Conservation (phyloP, 495 filamentous ascomycete species). For the Aspergillus affinis region DNA sequence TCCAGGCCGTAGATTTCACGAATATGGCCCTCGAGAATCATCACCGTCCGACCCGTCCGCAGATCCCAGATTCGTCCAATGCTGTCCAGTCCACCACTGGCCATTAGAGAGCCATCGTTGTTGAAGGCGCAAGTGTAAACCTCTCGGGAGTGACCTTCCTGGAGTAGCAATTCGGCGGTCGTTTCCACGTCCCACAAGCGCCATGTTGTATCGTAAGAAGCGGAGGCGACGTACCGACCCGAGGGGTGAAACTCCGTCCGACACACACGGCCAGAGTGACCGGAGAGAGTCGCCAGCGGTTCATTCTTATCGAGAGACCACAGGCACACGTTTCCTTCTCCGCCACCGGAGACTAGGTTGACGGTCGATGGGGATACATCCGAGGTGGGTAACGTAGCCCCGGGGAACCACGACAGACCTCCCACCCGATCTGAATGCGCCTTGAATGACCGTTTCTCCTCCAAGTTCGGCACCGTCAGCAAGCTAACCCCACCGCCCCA, state of each 20-base stretch:
- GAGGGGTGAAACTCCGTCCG: conserved; percentile 94
- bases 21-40: conserved; percentile 93
- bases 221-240: conserved; percentile 85
- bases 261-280: conserved; percentile 84
- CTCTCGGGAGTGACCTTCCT: conserved; percentile 92
- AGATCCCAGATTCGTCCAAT: conserved; percentile 96
- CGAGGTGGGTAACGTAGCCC: conserved; percentile 67
- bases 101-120: conserved; percentile 84
- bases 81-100: conserved; percentile 87
- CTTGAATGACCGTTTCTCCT: conserved; percentile 68
- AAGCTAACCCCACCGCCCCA: conserved; percentile 88
- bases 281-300: conserved; percentile 78
- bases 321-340: conserved; percentile 84
- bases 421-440: conserved; percentile 87
- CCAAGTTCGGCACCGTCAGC: conserved; percentile 77
- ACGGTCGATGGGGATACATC: conserved; percentile 70
- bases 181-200: conserved; percentile 92
- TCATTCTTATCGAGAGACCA: conserved; percentile 86
- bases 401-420: conserved; percentile 86
- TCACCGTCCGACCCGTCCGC: conserved; percentile 89
- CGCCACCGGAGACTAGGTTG: conserved; percentile 88
- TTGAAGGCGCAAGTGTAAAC: conserved; percentile 89
- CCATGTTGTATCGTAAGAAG: conserved; percentile 96
- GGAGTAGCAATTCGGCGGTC: conserved; percentile 77
- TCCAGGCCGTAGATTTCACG: conserved; percentile 89